Percentiles rank a stretch among this genome's conserved stretches.
Evolutionary conservation across 2,329 filamentous ascomycete species (phyloP).

Genomic region (Nemania sp.): DNA sequence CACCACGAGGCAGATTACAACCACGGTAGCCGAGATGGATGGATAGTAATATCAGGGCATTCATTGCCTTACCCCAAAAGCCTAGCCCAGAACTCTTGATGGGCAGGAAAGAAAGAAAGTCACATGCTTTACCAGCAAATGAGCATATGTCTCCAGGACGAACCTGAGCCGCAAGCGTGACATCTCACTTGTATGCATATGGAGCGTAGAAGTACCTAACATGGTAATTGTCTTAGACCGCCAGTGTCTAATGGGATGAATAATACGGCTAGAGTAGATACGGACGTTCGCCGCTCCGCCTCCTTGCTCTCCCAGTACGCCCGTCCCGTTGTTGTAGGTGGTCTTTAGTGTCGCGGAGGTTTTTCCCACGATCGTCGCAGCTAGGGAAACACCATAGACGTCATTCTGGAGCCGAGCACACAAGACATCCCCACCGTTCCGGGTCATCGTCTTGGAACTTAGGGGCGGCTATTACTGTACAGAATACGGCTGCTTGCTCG

Average conservation of each 20-base stretch:
- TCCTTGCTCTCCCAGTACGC: not conserved
- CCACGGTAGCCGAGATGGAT: conserved; percentile 21
- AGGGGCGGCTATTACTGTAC: not conserved
- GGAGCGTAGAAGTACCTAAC: not conserved
- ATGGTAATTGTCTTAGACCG: not conserved
- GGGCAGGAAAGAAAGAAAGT: not conserved
- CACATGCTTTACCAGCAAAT: not conserved
- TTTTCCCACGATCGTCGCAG: conserved; percentile 18
- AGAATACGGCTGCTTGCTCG: not conserved
- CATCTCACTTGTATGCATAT: conserved; percentile 12
- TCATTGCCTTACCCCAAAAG: conserved; percentile 32
- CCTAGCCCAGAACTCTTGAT: conserved; percentile 25
- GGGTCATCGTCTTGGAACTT: conserved; percentile 1
- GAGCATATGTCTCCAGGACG: not conserved
- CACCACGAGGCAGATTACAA: conserved; percentile 11
- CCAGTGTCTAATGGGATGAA: conserved; percentile 1
- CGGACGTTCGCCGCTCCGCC: conserved; percentile 6
- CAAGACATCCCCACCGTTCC: conserved; percentile 2
- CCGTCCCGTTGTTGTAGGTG: conserved; percentile 1
- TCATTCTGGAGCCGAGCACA: conserved; percentile 14
- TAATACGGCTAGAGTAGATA: not conserved
- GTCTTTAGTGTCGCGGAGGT: not conserved
- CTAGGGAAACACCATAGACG: conserved; percentile 14
- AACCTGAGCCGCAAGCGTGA: conserved; percentile 16
- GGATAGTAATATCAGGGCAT: conserved; percentile 28